Evolutionary conservation across 2,329 filamentous ascomycete species (phyloP), one percentile per base, ranked within the genome.

Genomic region (Ophioceras dolichostomum): DNA sequence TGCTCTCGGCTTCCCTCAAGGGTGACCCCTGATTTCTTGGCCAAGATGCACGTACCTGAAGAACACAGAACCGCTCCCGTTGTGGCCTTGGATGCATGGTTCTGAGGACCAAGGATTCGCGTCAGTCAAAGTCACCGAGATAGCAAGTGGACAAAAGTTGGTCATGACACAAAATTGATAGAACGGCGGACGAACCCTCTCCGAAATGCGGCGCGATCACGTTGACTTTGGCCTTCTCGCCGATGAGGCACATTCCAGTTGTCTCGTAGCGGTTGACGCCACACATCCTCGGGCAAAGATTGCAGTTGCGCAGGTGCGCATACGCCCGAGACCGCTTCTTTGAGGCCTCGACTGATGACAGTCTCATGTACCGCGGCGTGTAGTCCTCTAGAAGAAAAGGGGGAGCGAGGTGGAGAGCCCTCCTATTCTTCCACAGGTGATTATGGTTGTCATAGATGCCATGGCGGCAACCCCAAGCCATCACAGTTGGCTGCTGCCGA

Each of bases 131-230:
- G n/a, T n/a, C n/a, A n/a, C n/a, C n/a, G n/a, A n/a, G n/a, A n/a
- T n/a, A n/a, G n/a, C n/a, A n/a, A n/a, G n/a, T n/a, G n/a, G n/a
- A n/a, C n/a, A n/a, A n/a, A n/a, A n/a, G n/a, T n/a, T n/a, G n/a
- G n/a, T n/a, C n/a, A n/a, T n/a, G n/a, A n/a, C n/a, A n/a, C n/a
- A n/a, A n/a, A n/a, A n/a, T n/a, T n/a, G n/a, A n/a, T n/a, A n/a
- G n/a, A n/a, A n/a, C n/a, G 34, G 20, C 4, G 9, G 17, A 4
- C 10, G 8, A 57, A 70, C 68, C 75, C 65, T 89, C 83, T 31
- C 83, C 84, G 54, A 88, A 88, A 57, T 91, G 85, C 36, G 84
- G 85, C 40, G 83, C 84, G 45, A 93, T 85, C 7, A 83, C 83
- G 53, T 85, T 87, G 46, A 91, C 83, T 49, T 85, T 86, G 39